Base-by-base conservation (phyloP, 1,139 yeast species). In the Scheffersomyces segobiensis region DNA sequence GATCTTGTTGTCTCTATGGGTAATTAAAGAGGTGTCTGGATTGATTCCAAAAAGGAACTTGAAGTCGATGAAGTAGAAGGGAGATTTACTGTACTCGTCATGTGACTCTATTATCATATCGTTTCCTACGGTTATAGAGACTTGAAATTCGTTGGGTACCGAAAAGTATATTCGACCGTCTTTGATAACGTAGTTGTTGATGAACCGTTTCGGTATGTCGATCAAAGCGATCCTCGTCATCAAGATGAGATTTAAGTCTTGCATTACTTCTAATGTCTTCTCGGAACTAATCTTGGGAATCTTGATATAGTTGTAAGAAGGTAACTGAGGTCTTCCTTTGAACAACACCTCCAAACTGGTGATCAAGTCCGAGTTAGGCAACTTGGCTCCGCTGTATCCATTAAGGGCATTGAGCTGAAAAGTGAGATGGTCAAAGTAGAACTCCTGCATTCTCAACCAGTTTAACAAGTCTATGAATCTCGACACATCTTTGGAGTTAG, bases 341-440 rank as follows among this genome's bases (percentile, higher is more conserved):
- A 87, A 83, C 55, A 93, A 77, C 1, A 95, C 97, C 68, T 95
- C 97, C 63, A 95, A 77, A 1, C 97, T 92, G 0, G 98, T 93
- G 50, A 87, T 82, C 46, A 95, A 73, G 71, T 95, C 98, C 0
- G 97, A 95, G 71, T 92, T 91, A 7, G 97, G 96, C 59, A 93
- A 75, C 67, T 92, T 91, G 1, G 98, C 98, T 20, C 93, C 91
- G 5, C 93, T 79, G 48, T 88, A 86, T 50, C 87, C 84, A 63
- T 89, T 88, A 46, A 86, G 73, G 56, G 85, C 85, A 53, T 82
- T 82, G 62, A 82, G 54, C 79, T 90, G 87, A 53, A 74, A 70
- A 46, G 73, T 70, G 59, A 81, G 66, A 57, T 89, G 86, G 60
- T 91, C 92, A 54, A 88, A 84, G 70, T 86, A 86, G 62, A 88